Conservation (phyloP, 2,329 filamentous ascomycete genomes). For the Paraconiothyrium sp. region DNA sequence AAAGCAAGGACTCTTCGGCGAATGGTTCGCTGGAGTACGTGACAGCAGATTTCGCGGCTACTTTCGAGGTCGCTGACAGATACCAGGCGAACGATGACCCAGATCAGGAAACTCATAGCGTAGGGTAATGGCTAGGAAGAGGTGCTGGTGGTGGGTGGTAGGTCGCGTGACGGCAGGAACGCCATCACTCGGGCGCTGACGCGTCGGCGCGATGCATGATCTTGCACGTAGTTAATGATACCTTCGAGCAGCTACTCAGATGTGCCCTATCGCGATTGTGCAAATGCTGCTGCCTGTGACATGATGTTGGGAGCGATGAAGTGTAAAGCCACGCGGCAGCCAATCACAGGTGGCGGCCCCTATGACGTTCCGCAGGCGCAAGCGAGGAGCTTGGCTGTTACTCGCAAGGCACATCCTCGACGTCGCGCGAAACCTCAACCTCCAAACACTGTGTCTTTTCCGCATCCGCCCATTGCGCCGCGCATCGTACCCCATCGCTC, state of each 20-base stretch:
- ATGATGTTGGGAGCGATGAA: neutral
- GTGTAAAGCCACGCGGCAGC: neutral
- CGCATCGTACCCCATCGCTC: conserved; percentile 12
- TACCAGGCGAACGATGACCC: conserved; percentile 8
- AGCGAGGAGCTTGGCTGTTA: conserved; percentile 21
- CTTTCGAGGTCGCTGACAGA: neutral
- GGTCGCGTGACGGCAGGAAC: neutral
- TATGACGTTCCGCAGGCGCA: conserved; percentile 17
- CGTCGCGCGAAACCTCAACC: conserved; percentile 17
- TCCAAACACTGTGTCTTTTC: conserved; percentile 20
- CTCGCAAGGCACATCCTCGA: conserved; percentile 12
- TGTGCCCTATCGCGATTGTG: neutral
- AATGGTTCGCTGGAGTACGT: conserved; percentile 12
- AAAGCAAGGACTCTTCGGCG: conserved; percentile 1
- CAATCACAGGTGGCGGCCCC: conserved; percentile 5
- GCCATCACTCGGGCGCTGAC: neutral
- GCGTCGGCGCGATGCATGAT: neutral
- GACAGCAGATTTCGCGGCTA: neutral
- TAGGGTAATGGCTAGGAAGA: neutral
- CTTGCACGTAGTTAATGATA: neutral
- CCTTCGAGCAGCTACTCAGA: neutral
- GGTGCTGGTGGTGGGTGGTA: neutral
- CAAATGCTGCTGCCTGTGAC: conserved; percentile 3
- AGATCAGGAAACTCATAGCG: conserved; percentile 4
- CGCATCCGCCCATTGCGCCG: conserved; percentile 14